These are phyloP conservation scores for Phragmites australis DNA, from an alignment of 176 grass and related monocot genomes.

Conservation along the genomic window DNA sequence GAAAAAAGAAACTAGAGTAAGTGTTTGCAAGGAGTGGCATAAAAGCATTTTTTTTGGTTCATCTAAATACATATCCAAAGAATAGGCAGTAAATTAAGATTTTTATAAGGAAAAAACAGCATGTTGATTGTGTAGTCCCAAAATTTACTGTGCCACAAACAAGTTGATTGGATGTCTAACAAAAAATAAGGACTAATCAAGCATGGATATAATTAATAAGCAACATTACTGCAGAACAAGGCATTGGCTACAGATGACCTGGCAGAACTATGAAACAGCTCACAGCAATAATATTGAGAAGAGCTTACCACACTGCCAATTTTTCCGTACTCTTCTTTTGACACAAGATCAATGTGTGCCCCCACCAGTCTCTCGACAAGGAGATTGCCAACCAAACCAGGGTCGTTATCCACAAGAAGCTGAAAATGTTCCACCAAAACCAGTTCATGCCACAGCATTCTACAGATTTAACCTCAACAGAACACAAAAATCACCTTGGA, in stretches of 20 bases:
- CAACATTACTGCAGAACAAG: background rate
- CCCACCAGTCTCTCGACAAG: slow-evolving; percentile 86
- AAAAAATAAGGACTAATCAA: background rate
- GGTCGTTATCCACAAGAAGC: slow-evolving; percentile 83
- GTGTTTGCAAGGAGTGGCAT: background rate
- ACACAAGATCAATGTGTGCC: slow-evolving; percentile 89
- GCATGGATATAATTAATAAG: background rate
- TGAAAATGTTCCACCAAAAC: slow-evolving; percentile 41
- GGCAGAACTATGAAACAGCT: background rate
- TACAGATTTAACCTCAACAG: background rate
- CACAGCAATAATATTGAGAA: background rate
- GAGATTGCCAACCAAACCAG: slow-evolving; percentile 91
- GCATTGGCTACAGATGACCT: slow-evolving; percentile 5
- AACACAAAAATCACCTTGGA: slow-evolving; percentile 59
- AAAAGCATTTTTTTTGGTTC: background rate
- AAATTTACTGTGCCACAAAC: background rate
- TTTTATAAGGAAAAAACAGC: background rate
- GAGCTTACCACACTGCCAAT: slow-evolving; percentile 79
- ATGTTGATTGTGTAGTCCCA: background rate
- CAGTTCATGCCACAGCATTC: slow-evolving; percentile 14
- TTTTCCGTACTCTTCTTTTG: slow-evolving; percentile 90
- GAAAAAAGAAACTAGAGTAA: background rate
- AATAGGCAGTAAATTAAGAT: background rate
- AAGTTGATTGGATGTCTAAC: background rate
- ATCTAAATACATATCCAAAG: background rate